A percentile compares a stretch with the other conserved stretches of the same genome.
These are phyloP conservation scores for Lentinula lateritia DNA, from an alignment of 768 basidiomycete genomes.

Conservation along the genomic window DNA sequence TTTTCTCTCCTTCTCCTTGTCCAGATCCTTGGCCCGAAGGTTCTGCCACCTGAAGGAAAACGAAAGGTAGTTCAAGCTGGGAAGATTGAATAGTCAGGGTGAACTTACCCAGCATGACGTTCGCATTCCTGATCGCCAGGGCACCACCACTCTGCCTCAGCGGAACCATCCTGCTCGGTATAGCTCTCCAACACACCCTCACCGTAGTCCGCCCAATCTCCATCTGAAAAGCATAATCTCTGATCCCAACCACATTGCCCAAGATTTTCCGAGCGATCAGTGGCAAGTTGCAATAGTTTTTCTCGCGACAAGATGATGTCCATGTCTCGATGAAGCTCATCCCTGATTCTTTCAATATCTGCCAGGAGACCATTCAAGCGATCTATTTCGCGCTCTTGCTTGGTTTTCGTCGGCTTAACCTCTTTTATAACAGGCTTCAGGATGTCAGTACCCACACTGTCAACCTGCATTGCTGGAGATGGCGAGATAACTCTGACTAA, in stretches of 20 bases:
- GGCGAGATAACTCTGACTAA: constrained; percentile 42
- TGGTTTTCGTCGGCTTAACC: constrained; percentile 35
- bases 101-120: constrained; percentile 66
- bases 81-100: constrained; percentile 3
- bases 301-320: constrained; percentile 69
- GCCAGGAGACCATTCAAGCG: constrained; percentile 50
- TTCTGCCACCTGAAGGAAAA: constrained; percentile 62
- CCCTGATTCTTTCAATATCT: constrained; percentile 53
- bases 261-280: constrained; percentile 56
- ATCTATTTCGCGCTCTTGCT: constrained; percentile 50
- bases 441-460: constrained; percentile 11
- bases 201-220: constrained; percentile 70
- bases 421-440: constrained; percentile 9
- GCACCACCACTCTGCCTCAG: constrained; percentile 69
- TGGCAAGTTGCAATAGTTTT: constrained; percentile 60
- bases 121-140: constrained; percentile 69
- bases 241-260: constrained; percentile 88
- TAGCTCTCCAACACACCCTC: constrained; percentile 67
- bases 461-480: constrained; percentile 15
- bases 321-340: constrained; percentile 62
- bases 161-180: constrained; percentile 35
- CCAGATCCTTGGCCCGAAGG: constrained; percentile 65
- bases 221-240: constrained; percentile 77
- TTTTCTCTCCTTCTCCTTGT: constrained; percentile 71
- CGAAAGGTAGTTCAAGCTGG: constrained; percentile 2